These are phyloP conservation scores for Pterulicium gracile DNA, from an alignment of 1,284 basidiomycete genomes.

Conservation along the genomic window DNA sequence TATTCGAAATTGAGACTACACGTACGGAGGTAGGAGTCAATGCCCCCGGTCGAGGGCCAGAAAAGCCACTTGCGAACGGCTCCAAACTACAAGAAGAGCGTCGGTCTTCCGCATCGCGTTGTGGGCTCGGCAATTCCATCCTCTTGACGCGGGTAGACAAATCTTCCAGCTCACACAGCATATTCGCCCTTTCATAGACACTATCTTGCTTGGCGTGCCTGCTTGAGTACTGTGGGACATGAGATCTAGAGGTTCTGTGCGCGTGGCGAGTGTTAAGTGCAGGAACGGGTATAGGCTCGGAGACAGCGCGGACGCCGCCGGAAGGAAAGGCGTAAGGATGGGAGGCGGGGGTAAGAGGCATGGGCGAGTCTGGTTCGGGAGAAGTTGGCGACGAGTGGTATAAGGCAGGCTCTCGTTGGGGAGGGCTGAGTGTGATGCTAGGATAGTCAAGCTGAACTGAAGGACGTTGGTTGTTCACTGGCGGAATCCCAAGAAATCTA, in stretches of 20 bases:
- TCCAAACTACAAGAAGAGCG: neutral
- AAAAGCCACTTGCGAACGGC: no score
- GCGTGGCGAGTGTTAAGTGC: neutral
- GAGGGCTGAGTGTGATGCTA: neutral
- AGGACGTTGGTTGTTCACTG: neutral
- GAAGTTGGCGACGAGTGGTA: neutral
- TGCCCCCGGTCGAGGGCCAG: neutral
- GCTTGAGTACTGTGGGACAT: neutral
- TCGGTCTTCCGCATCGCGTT: neutral
- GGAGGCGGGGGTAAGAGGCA: neutral
- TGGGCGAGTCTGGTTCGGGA: neutral
- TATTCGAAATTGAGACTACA: neutral
- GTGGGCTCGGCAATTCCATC: neutral
- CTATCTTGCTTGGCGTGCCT: neutral
- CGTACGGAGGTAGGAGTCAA: neutral
- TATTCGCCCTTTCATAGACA: constrained; percentile 49
- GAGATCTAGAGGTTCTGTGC: neutral
- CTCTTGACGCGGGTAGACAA: neutral
- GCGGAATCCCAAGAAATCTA: no score
- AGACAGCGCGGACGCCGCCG: constrained; percentile 51
- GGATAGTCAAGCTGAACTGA: neutral
- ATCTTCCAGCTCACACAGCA: neutral
- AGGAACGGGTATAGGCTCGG: neutral
- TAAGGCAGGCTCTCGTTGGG: neutral
- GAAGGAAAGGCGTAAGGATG: neutral